phyloP scores from a whole-genome alignment of 2,329 filamentous ascomycete species.

The Colletotrichum sp. region DNA sequence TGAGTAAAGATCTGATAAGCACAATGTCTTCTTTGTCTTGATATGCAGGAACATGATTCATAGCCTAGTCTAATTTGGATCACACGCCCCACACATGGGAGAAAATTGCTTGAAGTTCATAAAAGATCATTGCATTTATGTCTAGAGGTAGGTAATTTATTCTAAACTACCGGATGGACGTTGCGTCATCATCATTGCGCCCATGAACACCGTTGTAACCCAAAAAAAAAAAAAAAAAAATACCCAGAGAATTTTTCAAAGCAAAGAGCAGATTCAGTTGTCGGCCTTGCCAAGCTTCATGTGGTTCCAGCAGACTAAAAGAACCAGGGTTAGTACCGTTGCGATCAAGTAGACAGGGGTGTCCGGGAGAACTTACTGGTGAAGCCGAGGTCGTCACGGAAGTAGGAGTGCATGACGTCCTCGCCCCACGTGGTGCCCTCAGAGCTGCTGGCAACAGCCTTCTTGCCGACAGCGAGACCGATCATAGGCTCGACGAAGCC shows the following conservation, averaged over 20 bases:
- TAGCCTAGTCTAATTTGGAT: not conserved
- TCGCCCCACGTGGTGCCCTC: conserved; percentile 64
- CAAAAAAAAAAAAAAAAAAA: not conserved
- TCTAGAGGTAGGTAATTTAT: not conserved
- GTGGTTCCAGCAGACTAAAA: conserved; percentile 60
- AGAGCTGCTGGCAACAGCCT: conserved; percentile 68
- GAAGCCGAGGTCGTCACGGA: conserved; percentile 72
- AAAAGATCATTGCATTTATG: conserved; percentile 1
- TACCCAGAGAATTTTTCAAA: not conserved
- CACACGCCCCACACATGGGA: not conserved
- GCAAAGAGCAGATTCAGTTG: not conserved
- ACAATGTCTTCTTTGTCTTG: not conserved
- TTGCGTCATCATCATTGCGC: conserved; percentile 1
- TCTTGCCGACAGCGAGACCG: conserved; percentile 73
- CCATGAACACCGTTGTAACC: conserved; percentile 6
- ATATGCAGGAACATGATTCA: not conserved
- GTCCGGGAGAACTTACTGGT: conserved; percentile 53
- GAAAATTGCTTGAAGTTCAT: not conserved
- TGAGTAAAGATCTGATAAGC: not conserved
- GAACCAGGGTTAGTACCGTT: conserved; percentile 21
- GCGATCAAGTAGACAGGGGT: not conserved
- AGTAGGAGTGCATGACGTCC: conserved; percentile 67
- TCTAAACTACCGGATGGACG: not conserved
- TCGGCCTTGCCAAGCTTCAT: conserved; percentile 44
- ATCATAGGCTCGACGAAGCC: conserved; percentile 68